These are phyloP conservation scores for Solanum sparsipilum DNA, from an alignment of 257 asterid genomes.

Conservation along the genomic window DNA sequence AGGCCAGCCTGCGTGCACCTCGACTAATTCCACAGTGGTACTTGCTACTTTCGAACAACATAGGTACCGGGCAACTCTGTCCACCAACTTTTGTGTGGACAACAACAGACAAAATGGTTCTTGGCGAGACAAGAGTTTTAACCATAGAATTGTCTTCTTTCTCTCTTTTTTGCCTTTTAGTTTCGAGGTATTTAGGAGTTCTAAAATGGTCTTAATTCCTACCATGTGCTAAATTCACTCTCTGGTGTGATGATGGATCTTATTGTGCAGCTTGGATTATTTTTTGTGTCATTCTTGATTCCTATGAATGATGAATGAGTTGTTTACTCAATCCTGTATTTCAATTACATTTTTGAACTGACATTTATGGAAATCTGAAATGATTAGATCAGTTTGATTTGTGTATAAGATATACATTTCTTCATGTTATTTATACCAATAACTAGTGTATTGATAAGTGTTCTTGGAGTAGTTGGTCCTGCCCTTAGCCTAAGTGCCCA, in stretches of 20 bases:
- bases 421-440: background rate
- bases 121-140: background rate
- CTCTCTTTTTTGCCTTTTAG: background rate
- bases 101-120: background rate
- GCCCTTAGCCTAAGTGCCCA: background rate
- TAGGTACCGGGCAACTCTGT: background rate
- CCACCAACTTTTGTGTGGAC: background rate
- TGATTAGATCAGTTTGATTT: background rate
- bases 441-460: background rate
- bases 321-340: background rate
- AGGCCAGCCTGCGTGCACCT: background rate
- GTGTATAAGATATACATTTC: background rate
- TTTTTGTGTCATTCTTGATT: background rate
- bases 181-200: background rate
- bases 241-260: background rate
- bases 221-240: background rate
- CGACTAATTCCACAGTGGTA: background rate
- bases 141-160: background rate
- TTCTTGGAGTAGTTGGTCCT: background rate
- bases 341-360: background rate
- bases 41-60: background rate
- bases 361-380: background rate
- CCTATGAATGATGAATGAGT: background rate
- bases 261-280: background rate
- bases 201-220: background rate